phyloP scores from a whole-genome alignment of 1,284 basidiomycete species.

The Laetiporus sulphureus region DNA sequence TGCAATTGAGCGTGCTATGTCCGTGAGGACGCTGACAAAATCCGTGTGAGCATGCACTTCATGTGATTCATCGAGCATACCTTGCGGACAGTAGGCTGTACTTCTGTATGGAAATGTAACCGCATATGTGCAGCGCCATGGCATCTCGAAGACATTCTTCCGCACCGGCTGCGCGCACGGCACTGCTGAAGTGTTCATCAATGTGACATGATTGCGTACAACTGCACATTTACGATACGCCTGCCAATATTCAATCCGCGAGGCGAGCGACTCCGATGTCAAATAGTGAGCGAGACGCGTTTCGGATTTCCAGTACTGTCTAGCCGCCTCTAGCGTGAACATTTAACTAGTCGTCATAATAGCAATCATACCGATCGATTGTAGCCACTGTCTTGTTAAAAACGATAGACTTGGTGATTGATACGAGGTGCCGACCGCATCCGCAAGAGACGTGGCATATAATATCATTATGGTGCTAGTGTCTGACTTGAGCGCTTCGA shows the following conservation, averaged over 20 bases:
- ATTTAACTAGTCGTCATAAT: too few relatives aligned
- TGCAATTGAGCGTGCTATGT: conserved; percentile 79
- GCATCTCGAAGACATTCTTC: too few relatives aligned
- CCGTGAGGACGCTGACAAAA: conserved; percentile 63
- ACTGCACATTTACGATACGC: conserved; percentile 43
- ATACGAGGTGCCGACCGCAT: conserved; percentile 51
- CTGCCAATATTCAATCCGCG: conserved; percentile 68
- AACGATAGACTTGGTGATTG: conserved; percentile 64
- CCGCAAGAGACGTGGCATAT: conserved; percentile 64
- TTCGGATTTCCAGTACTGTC: conserved; percentile 67
- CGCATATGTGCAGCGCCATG: too few relatives aligned
- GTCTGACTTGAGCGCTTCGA: conserved; percentile 48
- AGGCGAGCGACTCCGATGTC: conserved; percentile 65
- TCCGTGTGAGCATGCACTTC: not conserved
- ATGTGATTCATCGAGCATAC: conserved; percentile 32
- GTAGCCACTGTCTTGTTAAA: conserved; percentile 72
- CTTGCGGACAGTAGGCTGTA: conserved; percentile 70
- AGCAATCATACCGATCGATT: conserved; percentile 68
- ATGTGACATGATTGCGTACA: too few relatives aligned
- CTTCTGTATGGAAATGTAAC: conserved; percentile 78
- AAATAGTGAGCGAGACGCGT: conserved; percentile 70
- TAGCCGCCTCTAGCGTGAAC: too few relatives aligned
- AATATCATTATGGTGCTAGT: conserved; percentile 72
- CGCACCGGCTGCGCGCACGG: too few relatives aligned
- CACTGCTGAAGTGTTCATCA: too few relatives aligned